Evolutionary conservation across 192 early-diverging fungal species (phyloP), one percentile per base, ranked within the genome.

Genomic region (Coemansia sp.): DNA sequence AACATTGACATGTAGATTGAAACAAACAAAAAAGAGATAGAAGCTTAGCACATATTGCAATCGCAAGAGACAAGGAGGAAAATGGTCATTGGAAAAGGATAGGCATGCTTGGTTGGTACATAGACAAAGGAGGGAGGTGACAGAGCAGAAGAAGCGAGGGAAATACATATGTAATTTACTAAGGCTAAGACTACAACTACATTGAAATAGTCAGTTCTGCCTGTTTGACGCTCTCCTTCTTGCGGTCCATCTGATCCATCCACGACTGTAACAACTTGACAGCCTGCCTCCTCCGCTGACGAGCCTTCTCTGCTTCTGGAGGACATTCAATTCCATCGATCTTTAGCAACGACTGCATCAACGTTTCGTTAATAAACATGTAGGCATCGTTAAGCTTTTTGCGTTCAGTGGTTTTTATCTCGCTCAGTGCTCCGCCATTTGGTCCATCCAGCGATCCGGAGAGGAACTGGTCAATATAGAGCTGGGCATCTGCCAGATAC

Each of bases 281-380:
- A 5, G 83, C 85, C 67, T 89, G 84, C 57, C 82, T 78, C 71
- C 93, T 69, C 69, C 84, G 86, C 67, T 81, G 64, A 43, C 93
- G 66, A 9, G 90, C 89, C 27, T 81, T 81, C 23, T 89, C 85
- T 56, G 89, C 85, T 2, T 85, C 88, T 9, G 83, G 75, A 48
- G 83, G 82, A 43, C 85, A 87, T 33, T 72, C 80, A 12, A 93
- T 86, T 3, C 83, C 80, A 66, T 95, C 93, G 22, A 95, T 62
- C 24, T 85, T 82, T 10, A 95, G 61, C 48, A 95, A 62, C 8
- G 80, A 70, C 78, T 95, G 91, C 80, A 95, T 81, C 19, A 95
- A 71, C 53, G 82, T 68, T 70, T 95, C 93, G 37, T 83, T 83
- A 27, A 87, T 63, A 51, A 79, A 82, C 37, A 80, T 73, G 46